Percentiles rank a stretch among this genome's conserved stretches.
phyloP scores from a whole-genome alignment of 257 asterid genomes.

The Solanum chmielewskii region DNA sequence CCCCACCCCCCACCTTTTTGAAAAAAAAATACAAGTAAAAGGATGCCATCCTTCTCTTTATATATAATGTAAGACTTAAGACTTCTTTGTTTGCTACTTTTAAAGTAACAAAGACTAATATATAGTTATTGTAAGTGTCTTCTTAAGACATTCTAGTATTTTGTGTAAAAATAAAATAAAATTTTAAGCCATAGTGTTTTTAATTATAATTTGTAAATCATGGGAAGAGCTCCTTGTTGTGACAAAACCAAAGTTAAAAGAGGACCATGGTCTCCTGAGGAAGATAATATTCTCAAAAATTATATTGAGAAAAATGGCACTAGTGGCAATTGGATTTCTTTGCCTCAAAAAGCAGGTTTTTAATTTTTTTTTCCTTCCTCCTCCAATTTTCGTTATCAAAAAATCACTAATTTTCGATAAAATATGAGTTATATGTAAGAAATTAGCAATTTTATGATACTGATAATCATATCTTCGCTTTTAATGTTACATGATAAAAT shows the following conservation, averaged over 20 bases:
- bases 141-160: not conserved
- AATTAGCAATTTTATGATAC: not conserved
- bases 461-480: not conserved
- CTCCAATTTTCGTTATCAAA: not conserved
- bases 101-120: not conserved
- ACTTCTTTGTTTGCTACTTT: not conserved
- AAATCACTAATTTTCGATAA: not conserved
- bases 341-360: constrained; percentile 70
- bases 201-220: not conserved
- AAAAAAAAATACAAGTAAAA: not conserved
- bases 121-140: not conserved
- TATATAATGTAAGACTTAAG: not conserved
- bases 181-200: not conserved
- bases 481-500: not conserved
- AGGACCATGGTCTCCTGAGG: constrained; percentile 81
- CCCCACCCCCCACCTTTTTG: not conserved
- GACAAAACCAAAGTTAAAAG: constrained; percentile 61
- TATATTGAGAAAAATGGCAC: constrained; percentile 40
- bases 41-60: not conserved
- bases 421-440: not conserved
- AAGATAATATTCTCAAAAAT: constrained; percentile 40
- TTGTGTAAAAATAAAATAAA: not conserved
- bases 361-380: not conserved
- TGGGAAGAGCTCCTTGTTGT: constrained; percentile 90
- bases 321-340: constrained; percentile 61